Conservation (phyloP, 2,329 filamentous ascomycete species). For the Penicillium sp. region DNA sequence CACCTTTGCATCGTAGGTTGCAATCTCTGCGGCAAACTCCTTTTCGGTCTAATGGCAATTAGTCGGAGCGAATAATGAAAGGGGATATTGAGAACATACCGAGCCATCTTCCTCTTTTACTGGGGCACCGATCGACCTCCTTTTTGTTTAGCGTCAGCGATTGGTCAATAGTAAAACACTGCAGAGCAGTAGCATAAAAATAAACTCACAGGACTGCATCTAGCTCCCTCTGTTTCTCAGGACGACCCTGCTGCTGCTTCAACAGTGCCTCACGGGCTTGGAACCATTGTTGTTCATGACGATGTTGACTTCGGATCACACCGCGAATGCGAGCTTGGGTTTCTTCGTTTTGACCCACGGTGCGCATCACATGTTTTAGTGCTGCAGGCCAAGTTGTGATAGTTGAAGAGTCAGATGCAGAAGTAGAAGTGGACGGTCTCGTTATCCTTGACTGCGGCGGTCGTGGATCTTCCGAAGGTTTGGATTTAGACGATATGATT, state of each 20-base stretch:
- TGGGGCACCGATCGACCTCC: conserved; percentile 49
- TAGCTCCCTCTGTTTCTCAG: conserved; percentile 54
- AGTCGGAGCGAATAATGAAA: not conserved
- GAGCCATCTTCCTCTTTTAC: conserved; percentile 31
- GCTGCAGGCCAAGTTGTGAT: conserved; percentile 55
- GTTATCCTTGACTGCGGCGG: conserved; percentile 8
- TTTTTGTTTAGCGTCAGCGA: conserved; percentile 19
- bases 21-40: conserved; percentile 56
- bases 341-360: conserved; percentile 48
- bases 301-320: conserved; percentile 63
- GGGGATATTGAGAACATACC: conserved; percentile 24
- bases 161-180: not conserved
- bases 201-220: conserved; percentile 55
- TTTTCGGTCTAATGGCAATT: conserved; percentile 40
- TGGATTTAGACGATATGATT: not conserved
- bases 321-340: conserved; percentile 50
- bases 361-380: conserved; percentile 52
- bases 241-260: conserved; percentile 52
- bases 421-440: conserved; percentile 8
- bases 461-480: not conserved
- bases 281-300: conserved; percentile 64
- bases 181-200: not conserved
- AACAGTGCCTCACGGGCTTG: conserved; percentile 53
- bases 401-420: conserved; percentile 42
- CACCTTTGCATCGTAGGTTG: conserved; percentile 62